A percentile compares a stretch with the other conserved stretches of the same genome.
phyloP scores from a whole-genome alignment of 2,329 filamentous ascomycete genomes.

The Aureobasidium zeae region DNA sequence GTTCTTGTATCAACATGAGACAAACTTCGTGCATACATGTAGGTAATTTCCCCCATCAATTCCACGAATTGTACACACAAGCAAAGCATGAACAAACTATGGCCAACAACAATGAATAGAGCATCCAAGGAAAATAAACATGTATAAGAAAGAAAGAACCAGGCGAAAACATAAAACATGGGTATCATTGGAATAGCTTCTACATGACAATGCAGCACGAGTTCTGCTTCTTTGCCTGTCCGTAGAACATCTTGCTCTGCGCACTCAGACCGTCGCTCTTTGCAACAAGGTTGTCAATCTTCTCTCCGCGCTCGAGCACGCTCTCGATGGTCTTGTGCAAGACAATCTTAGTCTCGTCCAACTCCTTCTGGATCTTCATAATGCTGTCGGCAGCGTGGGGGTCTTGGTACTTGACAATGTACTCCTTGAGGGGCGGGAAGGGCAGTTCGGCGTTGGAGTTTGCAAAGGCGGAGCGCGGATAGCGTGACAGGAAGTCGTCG shows the following conservation, averaged over 20 bases:
- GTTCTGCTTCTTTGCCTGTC: conserved; percentile 51
- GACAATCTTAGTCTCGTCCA: conserved; percentile 95
- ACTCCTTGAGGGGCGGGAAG: conserved; percentile 70
- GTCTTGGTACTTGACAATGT: conserved; percentile 72
- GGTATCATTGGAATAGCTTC: conserved; percentile 15
- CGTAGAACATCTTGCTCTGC: conserved; percentile 96
- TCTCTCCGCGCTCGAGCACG: conserved; percentile 80
- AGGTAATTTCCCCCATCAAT: too few species aligned
- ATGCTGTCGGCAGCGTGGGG: conserved; percentile 84
- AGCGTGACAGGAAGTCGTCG: conserved; percentile 73
- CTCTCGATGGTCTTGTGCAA: conserved; percentile 94
- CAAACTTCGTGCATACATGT: too few species aligned
- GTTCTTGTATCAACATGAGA: too few species aligned
- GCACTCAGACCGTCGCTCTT: conserved; percentile 87
- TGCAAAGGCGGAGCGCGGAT: conserved; percentile 61
- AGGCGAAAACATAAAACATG: too few species aligned
- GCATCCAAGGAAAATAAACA: too few species aligned
- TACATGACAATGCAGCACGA: conserved; percentile 50
- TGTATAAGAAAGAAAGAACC: conserved; percentile 6
- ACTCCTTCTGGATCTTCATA: conserved; percentile 74
- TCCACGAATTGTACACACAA: too few species aligned
- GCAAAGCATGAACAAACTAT: too few species aligned
- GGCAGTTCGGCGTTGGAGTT: conserved; percentile 43
- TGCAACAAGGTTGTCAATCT: conserved; percentile 85
- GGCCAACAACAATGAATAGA: too few species aligned